Evolutionary conservation across 805 yeast genomes (phyloP).

Genomic region (Isabelozyma heimii): DNA sequence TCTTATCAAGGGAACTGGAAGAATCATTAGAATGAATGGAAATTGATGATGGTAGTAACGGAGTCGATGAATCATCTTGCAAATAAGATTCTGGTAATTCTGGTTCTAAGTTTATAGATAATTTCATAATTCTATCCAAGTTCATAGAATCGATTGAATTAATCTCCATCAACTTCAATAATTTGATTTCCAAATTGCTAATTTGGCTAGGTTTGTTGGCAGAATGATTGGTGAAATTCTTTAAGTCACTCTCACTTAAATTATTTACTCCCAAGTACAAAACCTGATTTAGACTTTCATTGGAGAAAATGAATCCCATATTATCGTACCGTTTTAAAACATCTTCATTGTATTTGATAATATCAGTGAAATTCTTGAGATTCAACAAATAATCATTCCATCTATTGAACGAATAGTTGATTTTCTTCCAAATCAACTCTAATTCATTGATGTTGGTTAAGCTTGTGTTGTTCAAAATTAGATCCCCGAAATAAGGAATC

Average conservation of each 20-base stretch:
- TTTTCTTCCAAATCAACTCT: constrained; percentile 63
- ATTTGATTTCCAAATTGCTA: constrained; percentile 30
- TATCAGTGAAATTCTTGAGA: constrained; percentile 42
- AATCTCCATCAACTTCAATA: constrained; percentile 44
- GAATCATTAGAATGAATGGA: constrained; percentile 26
- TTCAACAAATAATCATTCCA: constrained; percentile 73
- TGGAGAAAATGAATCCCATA: constrained; percentile 43
- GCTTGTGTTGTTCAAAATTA: constrained; percentile 48
- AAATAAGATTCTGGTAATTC: constrained; percentile 43
- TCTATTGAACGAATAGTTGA: constrained; percentile 69
- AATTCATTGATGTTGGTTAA: constrained; percentile 47
- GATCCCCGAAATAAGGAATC: constrained; percentile 89
- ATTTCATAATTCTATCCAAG: constrained; percentile 55
- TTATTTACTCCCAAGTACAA: constrained; percentile 37
- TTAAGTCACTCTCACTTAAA: constrained; percentile 13
- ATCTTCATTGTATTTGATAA: constrained; percentile 38
- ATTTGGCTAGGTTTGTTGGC: constrained; percentile 1
- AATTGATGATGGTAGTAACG: constrained; percentile 14
- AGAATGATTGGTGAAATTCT: neutral
- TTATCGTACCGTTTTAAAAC: constrained; percentile 37
- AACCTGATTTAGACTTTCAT: constrained; percentile 43
- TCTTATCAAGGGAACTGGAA: constrained; percentile 8
- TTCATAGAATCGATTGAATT: constrained; percentile 43
- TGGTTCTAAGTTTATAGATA: constrained; percentile 66
- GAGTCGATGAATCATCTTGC: constrained; percentile 6